phyloP scores from a whole-genome alignment of 139 green algal genomes.

The Picochlorum sp. region DNA sequence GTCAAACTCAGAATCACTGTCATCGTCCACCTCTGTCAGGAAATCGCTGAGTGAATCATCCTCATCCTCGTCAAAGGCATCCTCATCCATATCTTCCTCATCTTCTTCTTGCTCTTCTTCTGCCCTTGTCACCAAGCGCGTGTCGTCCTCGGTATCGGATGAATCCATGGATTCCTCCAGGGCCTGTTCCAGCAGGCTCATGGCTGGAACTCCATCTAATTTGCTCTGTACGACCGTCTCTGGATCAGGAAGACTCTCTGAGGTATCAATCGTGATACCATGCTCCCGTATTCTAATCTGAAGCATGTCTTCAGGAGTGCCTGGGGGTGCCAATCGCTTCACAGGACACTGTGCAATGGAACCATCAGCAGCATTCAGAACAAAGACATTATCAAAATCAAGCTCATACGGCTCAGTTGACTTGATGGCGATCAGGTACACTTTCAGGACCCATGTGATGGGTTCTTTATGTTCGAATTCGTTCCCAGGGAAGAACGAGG shows the following conservation, averaged over 20 bases:
- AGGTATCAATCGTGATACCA: constrained; percentile 16
- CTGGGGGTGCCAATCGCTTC: constrained; percentile 13
- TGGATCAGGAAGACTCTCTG: constrained; percentile 8
- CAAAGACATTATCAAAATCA: constrained; percentile 10
- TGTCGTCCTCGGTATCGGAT: neutral
- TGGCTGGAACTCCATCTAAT: neutral
- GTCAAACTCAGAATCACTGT: constrained; percentile 13
- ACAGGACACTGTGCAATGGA: constrained; percentile 5
- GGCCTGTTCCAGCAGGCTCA: constrained; percentile 10
- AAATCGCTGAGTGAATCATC: constrained; percentile 11
- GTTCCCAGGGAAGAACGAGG: neutral
- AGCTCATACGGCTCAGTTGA: constrained; percentile 7
- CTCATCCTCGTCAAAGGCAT: neutral
- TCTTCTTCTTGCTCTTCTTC: neutral
- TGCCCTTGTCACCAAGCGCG: neutral
- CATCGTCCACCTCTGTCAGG: constrained; percentile 12
- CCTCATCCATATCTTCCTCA: neutral
- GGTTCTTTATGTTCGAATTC: constrained; percentile 2
- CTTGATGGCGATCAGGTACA: constrained; percentile 7
- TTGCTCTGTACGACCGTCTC: constrained; percentile 11
- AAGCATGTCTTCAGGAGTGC: constrained; percentile 13
- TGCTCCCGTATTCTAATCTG: constrained; percentile 13
- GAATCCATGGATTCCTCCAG: neutral
- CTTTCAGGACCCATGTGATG: constrained; percentile 3
- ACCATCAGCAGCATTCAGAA: constrained; percentile 18